Evolutionary conservation across 2,329 filamentous ascomycete species (phyloP).

Genomic region (Emergomyces orientalis): DNA sequence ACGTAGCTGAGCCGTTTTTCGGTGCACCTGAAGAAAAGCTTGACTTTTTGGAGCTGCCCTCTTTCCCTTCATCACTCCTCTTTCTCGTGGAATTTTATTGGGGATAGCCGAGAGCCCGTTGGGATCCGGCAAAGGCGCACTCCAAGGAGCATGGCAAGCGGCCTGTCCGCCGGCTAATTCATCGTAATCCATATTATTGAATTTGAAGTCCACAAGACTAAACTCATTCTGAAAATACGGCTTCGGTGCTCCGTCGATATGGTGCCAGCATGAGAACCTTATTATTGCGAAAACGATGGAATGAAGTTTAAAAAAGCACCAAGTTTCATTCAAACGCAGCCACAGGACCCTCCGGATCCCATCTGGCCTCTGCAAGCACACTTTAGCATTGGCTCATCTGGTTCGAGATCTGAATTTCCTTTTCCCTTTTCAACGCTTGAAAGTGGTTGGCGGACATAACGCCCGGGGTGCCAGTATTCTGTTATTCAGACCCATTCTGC

Average conservation of each 20-base stretch:
- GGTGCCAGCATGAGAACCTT: neutral
- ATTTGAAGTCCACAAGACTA: neutral
- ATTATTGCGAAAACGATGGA: neutral
- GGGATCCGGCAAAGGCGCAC: neutral
- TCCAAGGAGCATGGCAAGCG: neutral
- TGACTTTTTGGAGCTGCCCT: neutral
- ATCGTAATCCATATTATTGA: neutral
- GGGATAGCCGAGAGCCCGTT: neutral
- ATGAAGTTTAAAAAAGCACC: neutral
- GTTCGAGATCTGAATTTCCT: neutral
- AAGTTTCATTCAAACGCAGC: neutral
- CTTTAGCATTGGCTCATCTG: neutral
- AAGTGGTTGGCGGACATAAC: neutral
- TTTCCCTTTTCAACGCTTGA: neutral
- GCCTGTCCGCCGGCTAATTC: neutral
- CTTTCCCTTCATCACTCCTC: neutral
- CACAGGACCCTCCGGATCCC: neutral
- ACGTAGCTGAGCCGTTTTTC: slow-evolving; percentile 1
- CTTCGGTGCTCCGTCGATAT: neutral
- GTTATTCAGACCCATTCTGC: neutral
- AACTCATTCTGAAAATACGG: neutral
- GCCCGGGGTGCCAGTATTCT: neutral
- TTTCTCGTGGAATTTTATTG: neutral
- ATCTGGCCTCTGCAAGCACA: neutral
- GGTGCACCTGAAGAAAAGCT: neutral